Evolutionary conservation across 345 rosid genomes (phyloP).

Genomic region (Lepidium didymum): DNA sequence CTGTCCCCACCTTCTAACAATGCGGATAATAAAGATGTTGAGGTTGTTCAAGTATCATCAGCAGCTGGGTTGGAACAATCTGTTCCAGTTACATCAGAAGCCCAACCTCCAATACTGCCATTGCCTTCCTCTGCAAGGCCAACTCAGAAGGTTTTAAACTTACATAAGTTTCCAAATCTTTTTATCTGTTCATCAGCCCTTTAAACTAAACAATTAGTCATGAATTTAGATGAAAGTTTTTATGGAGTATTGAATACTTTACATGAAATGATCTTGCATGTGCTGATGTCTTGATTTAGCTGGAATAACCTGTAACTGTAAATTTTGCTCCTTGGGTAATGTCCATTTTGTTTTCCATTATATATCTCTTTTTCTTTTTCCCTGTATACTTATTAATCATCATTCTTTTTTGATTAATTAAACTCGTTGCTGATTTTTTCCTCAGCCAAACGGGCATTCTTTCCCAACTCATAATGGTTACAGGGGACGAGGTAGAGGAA

Average conservation of each 20-base stretch:
- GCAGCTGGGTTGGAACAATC: constrained; percentile 44
- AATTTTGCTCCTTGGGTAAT: neutral
- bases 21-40: constrained; percentile 62
- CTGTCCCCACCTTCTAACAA: constrained; percentile 39
- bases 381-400: neutral
- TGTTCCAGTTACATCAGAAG: constrained; percentile 38
- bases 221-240: neutral
- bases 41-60: constrained; percentile 58
- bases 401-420: constrained; percentile 6
- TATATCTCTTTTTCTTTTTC: neutral
- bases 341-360: neutral
- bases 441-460: constrained; percentile 63
- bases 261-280: neutral
- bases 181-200: neutral
- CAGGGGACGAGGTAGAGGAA: constrained; percentile 73
- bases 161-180: neutral
- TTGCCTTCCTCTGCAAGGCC: constrained; percentile 59
- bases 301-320: neutral
- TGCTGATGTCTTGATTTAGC: neutral
- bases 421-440: neutral
- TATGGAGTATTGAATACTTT: neutral
- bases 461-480: constrained; percentile 47
- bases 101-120: constrained; percentile 81
- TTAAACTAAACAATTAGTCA: neutral
- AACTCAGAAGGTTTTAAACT: constrained; percentile 28